Percentiles rank a stretch among this genome's conserved stretches.
Evolutionary conservation across 164 flowering plant genomes (phyloP).

Genomic region (Piper betle): DNA sequence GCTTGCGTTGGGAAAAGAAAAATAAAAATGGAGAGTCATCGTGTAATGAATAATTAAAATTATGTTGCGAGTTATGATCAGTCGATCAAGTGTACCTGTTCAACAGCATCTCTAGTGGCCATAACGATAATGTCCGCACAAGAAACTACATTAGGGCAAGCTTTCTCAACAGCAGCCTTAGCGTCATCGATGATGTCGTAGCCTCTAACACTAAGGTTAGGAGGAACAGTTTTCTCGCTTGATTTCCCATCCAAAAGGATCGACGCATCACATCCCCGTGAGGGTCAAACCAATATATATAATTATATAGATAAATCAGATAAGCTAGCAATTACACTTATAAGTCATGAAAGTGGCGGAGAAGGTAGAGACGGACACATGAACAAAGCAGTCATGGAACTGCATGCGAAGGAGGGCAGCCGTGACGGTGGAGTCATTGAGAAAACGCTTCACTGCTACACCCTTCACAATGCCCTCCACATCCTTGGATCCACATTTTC

Average conservation of each 20-base stretch:
- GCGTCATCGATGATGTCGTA: constrained; percentile 64
- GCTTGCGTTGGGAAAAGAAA: no score
- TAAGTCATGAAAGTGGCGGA: not conserved
- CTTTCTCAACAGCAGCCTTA: constrained; percentile 50
- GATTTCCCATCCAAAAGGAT: constrained; percentile 76
- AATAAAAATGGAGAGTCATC: no score
- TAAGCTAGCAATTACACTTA: not conserved
- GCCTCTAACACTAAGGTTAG: constrained; percentile 75
- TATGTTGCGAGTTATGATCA: no score
- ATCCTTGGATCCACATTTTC: constrained; percentile 7
- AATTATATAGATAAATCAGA: not conserved
- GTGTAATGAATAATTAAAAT: no score
- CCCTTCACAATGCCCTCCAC: constrained; percentile 23
- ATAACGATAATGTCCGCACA: constrained; percentile 85
- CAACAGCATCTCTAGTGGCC: constrained; percentile 87
- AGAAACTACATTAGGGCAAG: constrained; percentile 68
- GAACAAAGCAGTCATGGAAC: constrained; percentile 41
- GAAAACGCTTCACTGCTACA: constrained; percentile 8
- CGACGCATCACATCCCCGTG: constrained; percentile 89
- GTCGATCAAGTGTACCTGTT: constrained; percentile 40
- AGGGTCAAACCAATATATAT: not conserved
- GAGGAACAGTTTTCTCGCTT: constrained; percentile 47
- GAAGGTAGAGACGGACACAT: constrained; percentile 7
- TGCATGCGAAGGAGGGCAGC: constrained; percentile 37
- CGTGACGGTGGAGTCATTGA: constrained; percentile 16